These are phyloP conservation scores for Suhomyces taliae DNA, from an alignment of 1,139 yeast species.

Conservation along the genomic window DNA sequence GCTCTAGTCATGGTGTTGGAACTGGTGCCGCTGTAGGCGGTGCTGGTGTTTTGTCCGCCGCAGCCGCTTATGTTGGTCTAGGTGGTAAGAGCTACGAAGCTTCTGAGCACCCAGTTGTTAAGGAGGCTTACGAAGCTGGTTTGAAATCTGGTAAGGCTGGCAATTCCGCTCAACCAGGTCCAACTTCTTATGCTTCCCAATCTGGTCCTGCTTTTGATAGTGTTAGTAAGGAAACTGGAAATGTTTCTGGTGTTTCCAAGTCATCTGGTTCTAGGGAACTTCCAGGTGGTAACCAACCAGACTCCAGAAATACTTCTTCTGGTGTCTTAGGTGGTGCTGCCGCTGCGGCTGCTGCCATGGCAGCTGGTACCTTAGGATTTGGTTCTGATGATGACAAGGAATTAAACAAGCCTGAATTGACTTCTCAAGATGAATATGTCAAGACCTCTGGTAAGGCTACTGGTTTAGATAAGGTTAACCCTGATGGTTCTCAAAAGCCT, in stretches of 20 bases:
- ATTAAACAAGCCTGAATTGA: conserved; percentile 5
- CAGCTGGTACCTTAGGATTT: conserved; percentile 15
- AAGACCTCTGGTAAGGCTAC: conserved; percentile 5
- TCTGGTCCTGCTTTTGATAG: no score
- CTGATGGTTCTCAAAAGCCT: conserved; percentile 6
- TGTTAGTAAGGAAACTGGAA: neutral
- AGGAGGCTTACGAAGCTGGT: conserved; percentile 22
- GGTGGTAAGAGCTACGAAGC: conserved; percentile 6
- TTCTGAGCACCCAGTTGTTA: conserved; percentile 12
- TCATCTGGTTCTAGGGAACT: conserved; percentile 4
- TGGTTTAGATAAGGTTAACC: conserved; percentile 3
- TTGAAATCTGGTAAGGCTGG: neutral
- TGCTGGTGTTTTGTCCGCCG: conserved; percentile 14
- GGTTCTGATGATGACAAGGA: conserved; percentile 9
- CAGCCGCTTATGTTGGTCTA: conserved; percentile 18
- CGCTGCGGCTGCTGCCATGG: conserved; percentile 14
- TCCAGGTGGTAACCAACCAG: neutral
- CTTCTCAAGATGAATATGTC: conserved; percentile 12
- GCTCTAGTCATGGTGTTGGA: conserved; percentile 1
- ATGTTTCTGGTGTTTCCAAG: conserved; percentile 7
- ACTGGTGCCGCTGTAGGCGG: conserved; percentile 5
- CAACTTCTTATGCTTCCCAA: neutral
- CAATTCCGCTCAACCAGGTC: neutral
- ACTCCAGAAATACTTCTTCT: neutral
- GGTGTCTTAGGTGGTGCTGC: conserved; percentile 11